A percentile compares a stretch with the other conserved stretches of the same genome.
phyloP scores from a whole-genome alignment of 495 filamentous ascomycete genomes.

The Paragyromitra xinjiangensis region DNA sequence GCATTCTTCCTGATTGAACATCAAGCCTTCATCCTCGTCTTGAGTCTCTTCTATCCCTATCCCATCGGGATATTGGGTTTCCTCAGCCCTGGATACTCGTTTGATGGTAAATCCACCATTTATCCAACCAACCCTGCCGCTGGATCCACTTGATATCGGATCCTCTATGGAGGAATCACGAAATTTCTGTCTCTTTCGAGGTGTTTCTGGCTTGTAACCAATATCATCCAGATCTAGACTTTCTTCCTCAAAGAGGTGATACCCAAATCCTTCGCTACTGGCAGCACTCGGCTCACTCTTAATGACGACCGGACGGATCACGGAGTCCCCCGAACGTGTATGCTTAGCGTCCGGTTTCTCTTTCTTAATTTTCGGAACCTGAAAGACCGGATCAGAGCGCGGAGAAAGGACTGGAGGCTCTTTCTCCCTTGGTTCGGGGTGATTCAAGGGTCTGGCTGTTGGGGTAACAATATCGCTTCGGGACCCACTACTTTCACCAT shows the following conservation, averaged over 20 bases:
- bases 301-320: slow-evolving; percentile 45
- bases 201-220: slow-evolving; percentile 69
- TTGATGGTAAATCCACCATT: slow-evolving; percentile 46
- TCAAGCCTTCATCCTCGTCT: slow-evolving; percentile 32
- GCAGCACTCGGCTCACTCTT: slow-evolving; percentile 50
- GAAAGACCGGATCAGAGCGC: not conserved
- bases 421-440: not conserved
- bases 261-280: slow-evolving; percentile 49
- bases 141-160: slow-evolving; percentile 10
- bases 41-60: slow-evolving; percentile 20
- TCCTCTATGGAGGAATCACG: not conserved
- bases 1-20: slow-evolving; percentile 14
- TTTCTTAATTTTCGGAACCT: slow-evolving; percentile 24
- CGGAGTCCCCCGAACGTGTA: slow-evolving; percentile 17
- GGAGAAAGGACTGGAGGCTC: not conserved
- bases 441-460: slow-evolving; percentile 9
- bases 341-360: slow-evolving; percentile 15
- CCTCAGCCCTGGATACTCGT: not conserved
- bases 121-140: slow-evolving; percentile 37
- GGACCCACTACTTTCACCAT: slow-evolving; percentile 35
- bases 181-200: slow-evolving; percentile 63
- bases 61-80: slow-evolving; percentile 27
- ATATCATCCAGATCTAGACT: slow-evolving; percentile 81
- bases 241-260: slow-evolving; percentile 59
- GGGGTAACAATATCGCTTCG: not conserved